These are phyloP conservation scores for Cymbopogon flexuosus DNA, from an alignment of 202 grass and related monocot genomes.

Conservation along the genomic window DNA sequence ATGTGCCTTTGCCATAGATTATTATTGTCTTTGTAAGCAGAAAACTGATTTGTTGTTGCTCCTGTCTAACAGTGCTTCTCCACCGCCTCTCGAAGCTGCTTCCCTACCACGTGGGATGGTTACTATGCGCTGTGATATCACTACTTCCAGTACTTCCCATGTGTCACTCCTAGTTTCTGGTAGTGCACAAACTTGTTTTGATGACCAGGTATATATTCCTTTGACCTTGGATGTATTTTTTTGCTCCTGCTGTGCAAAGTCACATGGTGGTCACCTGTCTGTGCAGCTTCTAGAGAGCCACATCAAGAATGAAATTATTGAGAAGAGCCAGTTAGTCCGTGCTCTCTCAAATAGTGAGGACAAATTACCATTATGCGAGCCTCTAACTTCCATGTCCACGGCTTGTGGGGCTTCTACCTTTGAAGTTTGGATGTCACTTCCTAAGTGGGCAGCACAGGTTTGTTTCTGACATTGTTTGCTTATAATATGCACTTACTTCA, in stretches of 20 bases:
- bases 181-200: constrained; percentile 93
- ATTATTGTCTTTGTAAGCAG: background rate
- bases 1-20: constrained; percentile 13
- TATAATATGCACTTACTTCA: background rate
- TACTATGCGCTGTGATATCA: constrained; percentile 93
- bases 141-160: constrained; percentile 81
- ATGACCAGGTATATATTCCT: constrained; percentile 60
- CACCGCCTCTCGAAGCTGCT: constrained; percentile 81
- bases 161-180: constrained; percentile 92
- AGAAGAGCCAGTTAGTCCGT: constrained; percentile 77
- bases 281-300: constrained; percentile 85
- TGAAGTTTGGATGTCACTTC: constrained; percentile 90
- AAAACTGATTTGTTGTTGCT: constrained; percentile 38
- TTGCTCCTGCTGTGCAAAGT: background rate
- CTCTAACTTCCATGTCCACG: constrained; percentile 59
- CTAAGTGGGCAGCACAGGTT: constrained; percentile 95
- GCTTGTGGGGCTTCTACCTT: constrained; percentile 77
- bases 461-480: constrained; percentile 16
- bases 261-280: constrained; percentile 24
- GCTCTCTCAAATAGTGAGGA: constrained; percentile 51
- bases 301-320: constrained; percentile 85
- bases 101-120: constrained; percentile 85
- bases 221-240: background rate
- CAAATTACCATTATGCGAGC: constrained; percentile 43
- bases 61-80: constrained; percentile 61